Evolutionary conservation across 495 filamentous ascomycete genomes (phyloP).

Genomic region (Penicillium simplicissimum): DNA sequence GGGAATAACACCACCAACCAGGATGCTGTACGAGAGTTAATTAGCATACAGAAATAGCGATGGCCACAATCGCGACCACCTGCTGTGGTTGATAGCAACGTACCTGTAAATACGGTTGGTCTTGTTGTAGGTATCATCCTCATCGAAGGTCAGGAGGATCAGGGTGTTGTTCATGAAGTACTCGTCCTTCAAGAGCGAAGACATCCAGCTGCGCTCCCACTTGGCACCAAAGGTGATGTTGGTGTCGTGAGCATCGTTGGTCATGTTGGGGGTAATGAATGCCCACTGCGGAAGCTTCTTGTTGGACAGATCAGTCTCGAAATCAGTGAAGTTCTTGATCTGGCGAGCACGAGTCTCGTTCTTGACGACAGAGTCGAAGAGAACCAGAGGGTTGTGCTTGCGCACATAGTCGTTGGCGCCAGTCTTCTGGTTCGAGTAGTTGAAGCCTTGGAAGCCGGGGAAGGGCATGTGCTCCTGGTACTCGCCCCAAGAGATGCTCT

Average conservation of each 20-base stretch:
- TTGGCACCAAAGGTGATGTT: slow-evolving; percentile 57
- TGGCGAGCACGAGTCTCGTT: slow-evolving; percentile 53
- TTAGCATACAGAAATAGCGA: too few relatives aligned
- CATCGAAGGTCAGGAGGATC: slow-evolving; percentile 60
- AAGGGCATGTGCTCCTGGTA: slow-evolving; percentile 72
- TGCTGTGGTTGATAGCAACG: background rate
- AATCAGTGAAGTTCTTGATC: slow-evolving; percentile 68
- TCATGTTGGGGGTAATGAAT: slow-evolving; percentile 78
- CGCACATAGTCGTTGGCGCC: slow-evolving; percentile 65
- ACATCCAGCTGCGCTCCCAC: slow-evolving; percentile 62
- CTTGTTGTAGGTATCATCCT: slow-evolving; percentile 58
- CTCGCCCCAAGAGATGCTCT: slow-evolving; percentile 65
- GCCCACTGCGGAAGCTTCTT: slow-evolving; percentile 67
- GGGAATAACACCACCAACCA: slow-evolving; percentile 66
- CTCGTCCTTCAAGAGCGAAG: slow-evolving; percentile 58
- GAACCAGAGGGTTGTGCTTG: slow-evolving; percentile 70
- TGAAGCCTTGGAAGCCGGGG: slow-evolving; percentile 62
- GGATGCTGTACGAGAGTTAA: slow-evolving; percentile 37
- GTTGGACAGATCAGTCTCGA: slow-evolving; percentile 56
- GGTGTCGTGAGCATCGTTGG: slow-evolving; percentile 71
- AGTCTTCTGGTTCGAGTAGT: slow-evolving; percentile 51
- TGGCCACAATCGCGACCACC: too few relatives aligned
- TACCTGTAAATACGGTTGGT: slow-evolving; percentile 53
- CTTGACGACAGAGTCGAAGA: slow-evolving; percentile 58
- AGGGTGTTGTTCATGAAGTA: slow-evolving; percentile 61